These are phyloP conservation scores for Saccharomycopsis javanensis DNA, from an alignment of 805 yeast genomes.

Conservation along the genomic window DNA sequence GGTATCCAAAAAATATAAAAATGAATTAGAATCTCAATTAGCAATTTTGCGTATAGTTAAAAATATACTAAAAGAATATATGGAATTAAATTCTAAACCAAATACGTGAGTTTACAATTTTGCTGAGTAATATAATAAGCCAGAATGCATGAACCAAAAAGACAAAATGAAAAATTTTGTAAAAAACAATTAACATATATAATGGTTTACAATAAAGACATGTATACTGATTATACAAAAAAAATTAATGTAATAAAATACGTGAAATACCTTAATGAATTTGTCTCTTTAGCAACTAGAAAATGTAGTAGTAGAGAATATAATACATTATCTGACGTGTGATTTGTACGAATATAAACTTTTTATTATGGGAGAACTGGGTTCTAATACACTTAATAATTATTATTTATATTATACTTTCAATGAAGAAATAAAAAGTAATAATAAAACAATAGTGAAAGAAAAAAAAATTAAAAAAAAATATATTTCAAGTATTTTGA, in stretches of 20 bases:
- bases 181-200: not conserved
- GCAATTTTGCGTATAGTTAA: not conserved
- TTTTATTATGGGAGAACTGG: not conserved
- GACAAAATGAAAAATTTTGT: not conserved
- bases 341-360: not conserved
- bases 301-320: not conserved
- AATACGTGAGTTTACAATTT: not conserved
- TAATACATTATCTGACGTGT: not conserved
- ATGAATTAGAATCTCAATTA: not conserved
- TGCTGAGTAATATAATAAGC: not conserved
- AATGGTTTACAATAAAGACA: not conserved
- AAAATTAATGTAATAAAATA: not conserved
- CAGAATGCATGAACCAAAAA: not conserved
- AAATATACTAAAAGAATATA: not conserved
- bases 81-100: not conserved
- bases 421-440: not conserved
- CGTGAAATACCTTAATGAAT: not conserved
- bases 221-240: not conserved
- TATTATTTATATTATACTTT: not conserved
- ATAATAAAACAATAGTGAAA: not conserved
- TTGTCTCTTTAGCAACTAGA: not conserved
- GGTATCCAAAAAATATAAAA: not conserved
- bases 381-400: not conserved
- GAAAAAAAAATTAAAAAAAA: not conserved
- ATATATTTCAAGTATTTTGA: not conserved